phyloP scores from a whole-genome alignment of 1,139 yeast species.

The Meyerozyma smithsonii region DNA sequence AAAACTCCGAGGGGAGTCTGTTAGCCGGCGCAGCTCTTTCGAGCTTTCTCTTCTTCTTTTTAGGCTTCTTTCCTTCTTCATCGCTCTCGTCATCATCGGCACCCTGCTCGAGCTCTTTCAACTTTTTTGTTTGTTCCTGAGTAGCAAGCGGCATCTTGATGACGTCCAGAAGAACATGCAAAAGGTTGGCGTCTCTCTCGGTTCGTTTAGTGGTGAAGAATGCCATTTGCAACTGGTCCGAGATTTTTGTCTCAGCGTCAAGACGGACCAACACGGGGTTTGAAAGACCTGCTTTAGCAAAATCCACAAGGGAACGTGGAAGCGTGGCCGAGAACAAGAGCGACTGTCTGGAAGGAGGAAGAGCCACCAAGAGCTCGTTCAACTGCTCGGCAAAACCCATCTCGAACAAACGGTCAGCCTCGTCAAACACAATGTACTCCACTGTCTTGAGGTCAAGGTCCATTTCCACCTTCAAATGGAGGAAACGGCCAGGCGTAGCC shows the following conservation, averaged over 20 bases:
- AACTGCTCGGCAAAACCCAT: constrained; percentile 96
- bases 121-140: constrained; percentile 52
- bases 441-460: constrained; percentile 73
- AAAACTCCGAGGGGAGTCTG: constrained; percentile 68
- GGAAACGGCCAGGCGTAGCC: constrained; percentile 97
- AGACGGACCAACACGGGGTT: constrained; percentile 90
- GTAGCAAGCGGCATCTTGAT: constrained; percentile 83
- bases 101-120: constrained; percentile 43
- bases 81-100: constrained; percentile 47
- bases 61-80: constrained; percentile 37
- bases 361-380: constrained; percentile 78
- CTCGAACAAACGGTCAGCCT: constrained; percentile 95
- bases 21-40: constrained; percentile 72
- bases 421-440: constrained; percentile 93
- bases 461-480: constrained; percentile 96
- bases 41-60: constrained; percentile 40
- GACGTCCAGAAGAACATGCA: constrained; percentile 71
- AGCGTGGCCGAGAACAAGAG: constrained; percentile 91
- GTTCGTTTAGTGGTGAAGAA: constrained; percentile 74
- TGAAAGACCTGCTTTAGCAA: constrained; percentile 92
- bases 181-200: constrained; percentile 86
- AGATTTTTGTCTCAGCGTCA: constrained; percentile 86
- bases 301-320: constrained; percentile 87
- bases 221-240: constrained; percentile 88
- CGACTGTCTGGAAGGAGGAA: constrained; percentile 83